Evolutionary conservation across 805 yeast species (phyloP).

Genomic region (Tetrapisispora namnaoensis): DNA sequence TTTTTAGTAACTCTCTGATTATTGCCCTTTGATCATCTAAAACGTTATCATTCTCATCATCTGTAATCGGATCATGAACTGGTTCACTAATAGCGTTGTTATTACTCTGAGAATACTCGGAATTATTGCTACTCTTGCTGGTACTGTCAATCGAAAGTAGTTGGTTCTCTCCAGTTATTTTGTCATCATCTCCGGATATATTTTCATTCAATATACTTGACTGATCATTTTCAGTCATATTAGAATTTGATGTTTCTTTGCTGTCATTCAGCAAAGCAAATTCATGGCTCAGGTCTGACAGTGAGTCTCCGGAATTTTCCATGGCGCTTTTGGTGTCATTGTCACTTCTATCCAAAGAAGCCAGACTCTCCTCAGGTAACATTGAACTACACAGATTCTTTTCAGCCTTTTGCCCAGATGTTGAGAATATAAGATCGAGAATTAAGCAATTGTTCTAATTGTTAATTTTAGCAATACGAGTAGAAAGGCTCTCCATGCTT

Average conservation of each 20-base stretch:
- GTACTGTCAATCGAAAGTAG: background rate
- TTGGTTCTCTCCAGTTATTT: too few relatives aligned
- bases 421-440: too few relatives aligned
- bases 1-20: constrained; percentile 9
- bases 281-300: background rate
- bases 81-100: background rate
- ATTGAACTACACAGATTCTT: too few relatives aligned
- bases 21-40: constrained; percentile 13
- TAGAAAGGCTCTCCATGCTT: too few relatives aligned
- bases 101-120: too few relatives aligned
- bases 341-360: background rate
- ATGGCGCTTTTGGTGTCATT: background rate
- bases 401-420: too few relatives aligned
- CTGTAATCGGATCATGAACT: background rate
- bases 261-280: background rate
- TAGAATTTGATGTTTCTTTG: background rate
- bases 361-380: background rate
- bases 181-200: background rate
- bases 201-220: background rate
- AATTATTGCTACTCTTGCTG: background rate
- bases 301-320: background rate
- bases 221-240: background rate
- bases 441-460: too few relatives aligned
- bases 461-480: too few relatives aligned
- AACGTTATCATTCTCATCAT: background rate